Evolutionary conservation across 2,329 filamentous ascomycete genomes (phyloP).

Genomic region (Sporothrix phasma): DNA sequence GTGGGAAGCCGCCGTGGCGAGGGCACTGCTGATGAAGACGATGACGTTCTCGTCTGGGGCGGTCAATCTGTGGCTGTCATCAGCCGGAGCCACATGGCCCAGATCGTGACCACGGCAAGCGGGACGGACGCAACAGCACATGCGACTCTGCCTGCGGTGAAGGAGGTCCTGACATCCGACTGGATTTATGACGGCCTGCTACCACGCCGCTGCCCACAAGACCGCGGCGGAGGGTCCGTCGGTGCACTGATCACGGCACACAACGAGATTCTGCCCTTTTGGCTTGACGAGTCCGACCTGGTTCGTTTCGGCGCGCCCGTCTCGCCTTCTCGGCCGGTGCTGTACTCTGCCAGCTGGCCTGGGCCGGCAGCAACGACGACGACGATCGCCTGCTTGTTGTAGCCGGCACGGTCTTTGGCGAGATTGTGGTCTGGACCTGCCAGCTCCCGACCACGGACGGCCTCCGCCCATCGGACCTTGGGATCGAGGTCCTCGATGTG

Average conservation of each 20-base stretch:
- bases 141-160: slow-evolving; percentile 16
- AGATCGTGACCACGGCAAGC: slow-evolving; percentile 22
- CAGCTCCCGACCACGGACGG: slow-evolving; percentile 20
- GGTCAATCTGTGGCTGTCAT: slow-evolving; percentile 46
- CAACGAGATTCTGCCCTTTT: slow-evolving; percentile 60
- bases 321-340: slow-evolving; percentile 66
- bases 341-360: slow-evolving; percentile 74
- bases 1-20: slow-evolving; percentile 25
- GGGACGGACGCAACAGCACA: not conserved
- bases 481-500: slow-evolving; percentile 40
- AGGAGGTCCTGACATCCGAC: slow-evolving; percentile 48
- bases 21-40: slow-evolving; percentile 7
- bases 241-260: slow-evolving; percentile 72
- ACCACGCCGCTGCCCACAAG: slow-evolving; percentile 26
- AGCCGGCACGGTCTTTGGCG: slow-evolving; percentile 87
- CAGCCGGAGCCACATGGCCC: slow-evolving; percentile 25
- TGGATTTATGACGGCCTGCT: slow-evolving; percentile 67
- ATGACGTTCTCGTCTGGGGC: slow-evolving; percentile 57
- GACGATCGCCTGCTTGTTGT: slow-evolving; percentile 56
- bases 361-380: slow-evolving; percentile 37
- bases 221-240: slow-evolving; percentile 20
- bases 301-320: slow-evolving; percentile 38
- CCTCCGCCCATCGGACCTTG: not conserved
- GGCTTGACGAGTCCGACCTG: slow-evolving; percentile 20
- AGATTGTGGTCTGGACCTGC: slow-evolving; percentile 83